phyloP scores from a whole-genome alignment of 371 early-diverging fungal genomes.

The Mortierella sp. region DNA sequence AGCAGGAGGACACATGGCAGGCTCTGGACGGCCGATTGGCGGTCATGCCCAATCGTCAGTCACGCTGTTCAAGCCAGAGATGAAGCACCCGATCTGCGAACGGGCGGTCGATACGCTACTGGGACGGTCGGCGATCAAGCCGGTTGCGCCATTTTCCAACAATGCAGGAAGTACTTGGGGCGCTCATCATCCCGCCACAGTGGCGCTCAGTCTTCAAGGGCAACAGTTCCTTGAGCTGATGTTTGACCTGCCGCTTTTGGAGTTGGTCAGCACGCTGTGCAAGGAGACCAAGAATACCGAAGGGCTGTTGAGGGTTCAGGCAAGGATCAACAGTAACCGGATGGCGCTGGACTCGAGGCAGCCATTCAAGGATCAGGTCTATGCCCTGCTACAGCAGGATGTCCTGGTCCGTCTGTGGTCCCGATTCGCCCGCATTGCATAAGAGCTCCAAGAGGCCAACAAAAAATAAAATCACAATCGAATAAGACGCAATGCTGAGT shows the following conservation, averaged over 20 bases:
- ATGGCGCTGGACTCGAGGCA: slow-evolving; percentile 50
- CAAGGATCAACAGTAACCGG: slow-evolving; percentile 40
- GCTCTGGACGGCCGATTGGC: neutral
- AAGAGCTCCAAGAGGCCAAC: neutral
- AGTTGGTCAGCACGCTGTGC: slow-evolving; percentile 33
- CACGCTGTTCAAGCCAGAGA: slow-evolving; percentile 26
- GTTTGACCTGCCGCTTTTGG: slow-evolving; percentile 41
- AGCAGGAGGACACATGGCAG: no score
- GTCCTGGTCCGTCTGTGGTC: slow-evolving; percentile 45
- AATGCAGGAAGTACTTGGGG: neutral
- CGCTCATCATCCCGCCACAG: neutral
- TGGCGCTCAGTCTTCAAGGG: slow-evolving; percentile 7
- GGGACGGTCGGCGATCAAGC: neutral
- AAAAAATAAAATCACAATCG: neutral
- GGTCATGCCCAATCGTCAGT: slow-evolving; percentile 21
- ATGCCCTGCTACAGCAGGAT: slow-evolving; percentile 35
- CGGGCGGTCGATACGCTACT: slow-evolving; percentile 6
- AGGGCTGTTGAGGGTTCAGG: slow-evolving; percentile 20
- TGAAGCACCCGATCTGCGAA: slow-evolving; percentile 2
- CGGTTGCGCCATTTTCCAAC: neutral
- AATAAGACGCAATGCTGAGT: neutral
- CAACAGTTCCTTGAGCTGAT: slow-evolving; percentile 39
- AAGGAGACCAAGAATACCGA: slow-evolving; percentile 38
- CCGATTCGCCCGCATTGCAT: slow-evolving; percentile 31
- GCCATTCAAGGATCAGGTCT: slow-evolving; percentile 36